These are phyloP conservation scores for Boletus huronensis DNA, from an alignment of 768 basidiomycete genomes.

Conservation along the genomic window DNA sequence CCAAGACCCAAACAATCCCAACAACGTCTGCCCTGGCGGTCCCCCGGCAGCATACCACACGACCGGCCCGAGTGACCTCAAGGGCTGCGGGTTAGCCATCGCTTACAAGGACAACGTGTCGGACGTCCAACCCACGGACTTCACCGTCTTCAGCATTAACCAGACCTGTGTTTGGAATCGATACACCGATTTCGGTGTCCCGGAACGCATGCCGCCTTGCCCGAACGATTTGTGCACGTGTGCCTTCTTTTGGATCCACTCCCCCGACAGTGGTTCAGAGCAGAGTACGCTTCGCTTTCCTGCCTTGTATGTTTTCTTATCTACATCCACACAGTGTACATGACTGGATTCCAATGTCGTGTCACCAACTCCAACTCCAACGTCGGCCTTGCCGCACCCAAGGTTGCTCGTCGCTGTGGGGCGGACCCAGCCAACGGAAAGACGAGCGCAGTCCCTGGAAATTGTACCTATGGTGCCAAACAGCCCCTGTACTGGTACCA, in stretches of 20 bases:
- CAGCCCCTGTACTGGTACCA: slow-evolving; percentile 72
- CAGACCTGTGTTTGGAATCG: slow-evolving; percentile 72
- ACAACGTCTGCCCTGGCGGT: slow-evolving; percentile 51
- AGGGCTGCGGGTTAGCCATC: slow-evolving; percentile 68
- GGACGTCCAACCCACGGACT: slow-evolving; percentile 60
- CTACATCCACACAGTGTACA: slow-evolving; percentile 47
- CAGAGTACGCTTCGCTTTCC: slow-evolving; percentile 45
- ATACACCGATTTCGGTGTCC: slow-evolving; percentile 70
- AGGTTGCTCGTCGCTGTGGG: slow-evolving; percentile 65
- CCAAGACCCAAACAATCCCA: slow-evolving; percentile 43
- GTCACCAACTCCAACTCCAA: slow-evolving; percentile 51
- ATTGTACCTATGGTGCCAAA: slow-evolving; percentile 73
- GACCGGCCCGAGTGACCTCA: slow-evolving; percentile 47
- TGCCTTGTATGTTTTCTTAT: background rate
- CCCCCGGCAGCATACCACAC: slow-evolving; percentile 51
- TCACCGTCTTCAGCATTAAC: slow-evolving; percentile 71
- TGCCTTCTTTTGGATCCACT: slow-evolving; percentile 74
- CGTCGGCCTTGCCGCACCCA: slow-evolving; percentile 49
- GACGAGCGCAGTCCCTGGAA: slow-evolving; percentile 43
- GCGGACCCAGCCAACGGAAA: slow-evolving; percentile 49
- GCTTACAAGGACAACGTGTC: slow-evolving; percentile 65
- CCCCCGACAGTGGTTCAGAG: slow-evolving; percentile 55
- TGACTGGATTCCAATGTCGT: slow-evolving; percentile 73
- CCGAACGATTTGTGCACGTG: slow-evolving; percentile 62
- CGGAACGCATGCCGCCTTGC: slow-evolving; percentile 64